Evolutionary conservation across 495 filamentous ascomycete species (phyloP).

Genomic region (Penicillium cinerascens): DNA sequence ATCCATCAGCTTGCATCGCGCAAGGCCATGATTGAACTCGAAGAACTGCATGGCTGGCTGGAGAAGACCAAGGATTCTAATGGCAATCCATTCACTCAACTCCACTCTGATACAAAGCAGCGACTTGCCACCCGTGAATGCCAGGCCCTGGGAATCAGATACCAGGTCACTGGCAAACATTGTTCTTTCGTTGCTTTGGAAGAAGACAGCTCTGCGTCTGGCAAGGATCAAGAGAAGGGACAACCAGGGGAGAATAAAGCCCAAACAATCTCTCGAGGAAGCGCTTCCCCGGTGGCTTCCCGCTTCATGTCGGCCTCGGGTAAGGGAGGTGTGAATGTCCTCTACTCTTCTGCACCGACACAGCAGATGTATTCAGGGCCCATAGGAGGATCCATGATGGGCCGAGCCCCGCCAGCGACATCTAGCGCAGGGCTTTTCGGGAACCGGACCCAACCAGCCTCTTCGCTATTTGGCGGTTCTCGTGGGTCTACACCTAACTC

Average conservation of each 20-base stretch:
- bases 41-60: slow-evolving; percentile 67
- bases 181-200: slow-evolving; percentile 69
- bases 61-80: slow-evolving; percentile 43
- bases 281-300: too few relatives aligned
- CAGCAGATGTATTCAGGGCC: too few relatives aligned
- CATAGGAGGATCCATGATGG: too few relatives aligned
- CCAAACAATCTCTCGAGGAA: background rate
- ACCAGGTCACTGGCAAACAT: slow-evolving; percentile 63
- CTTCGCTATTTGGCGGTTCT: too few relatives aligned
- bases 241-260: background rate
- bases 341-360: too few relatives aligned
- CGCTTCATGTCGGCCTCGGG: too few relatives aligned
- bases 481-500: too few relatives aligned
- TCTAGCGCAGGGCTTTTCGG: too few relatives aligned
- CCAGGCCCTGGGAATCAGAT: slow-evolving; percentile 57
- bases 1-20: slow-evolving; percentile 68
- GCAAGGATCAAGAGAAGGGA: background rate
- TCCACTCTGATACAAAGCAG: slow-evolving; percentile 43
- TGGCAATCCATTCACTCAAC: slow-evolving; percentile 45
- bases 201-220: slow-evolving; percentile 29
- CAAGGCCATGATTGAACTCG: slow-evolving; percentile 64
- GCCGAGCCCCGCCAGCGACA: too few relatives aligned
- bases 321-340: too few relatives aligned
- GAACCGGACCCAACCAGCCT: too few relatives aligned
- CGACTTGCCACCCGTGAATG: slow-evolving; percentile 61